Evolutionary conservation across 495 filamentous ascomycete genomes (phyloP).

Genomic region (Aspergillus steynii): DNA sequence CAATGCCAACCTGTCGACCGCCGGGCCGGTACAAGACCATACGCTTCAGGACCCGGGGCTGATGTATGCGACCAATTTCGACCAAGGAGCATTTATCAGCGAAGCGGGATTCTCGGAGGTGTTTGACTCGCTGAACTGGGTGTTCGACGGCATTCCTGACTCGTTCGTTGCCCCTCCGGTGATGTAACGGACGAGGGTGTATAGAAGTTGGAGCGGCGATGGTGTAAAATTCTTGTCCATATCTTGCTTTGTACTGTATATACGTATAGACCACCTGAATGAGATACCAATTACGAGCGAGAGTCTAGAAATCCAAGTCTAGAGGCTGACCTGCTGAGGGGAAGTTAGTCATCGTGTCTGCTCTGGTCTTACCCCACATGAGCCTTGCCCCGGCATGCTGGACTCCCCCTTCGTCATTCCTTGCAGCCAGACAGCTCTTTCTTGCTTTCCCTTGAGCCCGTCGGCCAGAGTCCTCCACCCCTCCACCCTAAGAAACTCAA

Average conservation of each 20-base stretch:
- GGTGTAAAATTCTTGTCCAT: background rate
- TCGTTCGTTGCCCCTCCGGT: constrained; percentile 44
- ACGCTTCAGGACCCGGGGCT: constrained; percentile 35
- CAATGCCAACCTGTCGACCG: constrained; percentile 31
- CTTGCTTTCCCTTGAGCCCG: no score
- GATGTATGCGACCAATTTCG: constrained; percentile 44
- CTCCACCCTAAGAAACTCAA: background rate
- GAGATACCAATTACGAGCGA: background rate
- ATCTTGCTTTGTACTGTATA: background rate
- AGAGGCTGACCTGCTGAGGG: background rate
- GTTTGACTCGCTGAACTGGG: constrained; percentile 51
- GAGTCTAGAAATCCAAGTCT: no score
- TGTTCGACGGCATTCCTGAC: constrained; percentile 50
- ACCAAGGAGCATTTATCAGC: constrained; percentile 44
- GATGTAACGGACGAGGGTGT: constrained; percentile 21
- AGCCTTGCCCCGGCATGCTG: background rate
- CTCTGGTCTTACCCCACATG: background rate
- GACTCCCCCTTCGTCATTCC: background rate
- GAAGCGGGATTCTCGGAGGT: constrained; percentile 50
- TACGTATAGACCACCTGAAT: background rate
- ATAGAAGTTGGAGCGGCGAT: background rate
- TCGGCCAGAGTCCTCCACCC: background rate
- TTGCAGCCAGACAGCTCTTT: background rate
- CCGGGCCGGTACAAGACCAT: constrained; percentile 31
- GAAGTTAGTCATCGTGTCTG: background rate